Conservation (phyloP, 441 rosid species). For the Manihot esculenta region DNA sequence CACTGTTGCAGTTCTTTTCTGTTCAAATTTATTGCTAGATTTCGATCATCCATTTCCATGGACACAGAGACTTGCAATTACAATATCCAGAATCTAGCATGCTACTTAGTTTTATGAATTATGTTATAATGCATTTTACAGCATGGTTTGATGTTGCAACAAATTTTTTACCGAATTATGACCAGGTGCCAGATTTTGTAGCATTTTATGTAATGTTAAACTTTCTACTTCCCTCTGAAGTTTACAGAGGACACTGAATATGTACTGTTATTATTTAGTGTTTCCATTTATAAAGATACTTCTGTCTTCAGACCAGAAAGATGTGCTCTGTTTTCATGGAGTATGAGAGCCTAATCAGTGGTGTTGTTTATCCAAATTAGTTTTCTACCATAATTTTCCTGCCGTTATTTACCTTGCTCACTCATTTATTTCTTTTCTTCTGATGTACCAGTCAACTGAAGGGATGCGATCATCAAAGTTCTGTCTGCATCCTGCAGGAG, state of each 20-base stretch:
- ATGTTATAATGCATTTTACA: not conserved
- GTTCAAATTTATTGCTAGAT: not conserved
- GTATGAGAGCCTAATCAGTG: not conserved
- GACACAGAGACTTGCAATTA: not conserved
- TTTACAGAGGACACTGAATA: not conserved
- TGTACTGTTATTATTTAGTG: no score
- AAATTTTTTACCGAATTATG: not conserved
- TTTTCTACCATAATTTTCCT: not conserved
- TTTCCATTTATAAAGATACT: not conserved
- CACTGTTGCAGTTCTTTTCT: not conserved
- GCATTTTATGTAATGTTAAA: not conserved
- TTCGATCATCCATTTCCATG: not conserved
- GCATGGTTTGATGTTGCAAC: not conserved
- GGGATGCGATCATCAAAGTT: constrained; percentile 94
- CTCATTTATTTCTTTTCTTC: constrained; percentile 22
- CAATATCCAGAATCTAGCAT: no score
- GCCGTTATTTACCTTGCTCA: not conserved
- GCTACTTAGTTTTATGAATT: no score
- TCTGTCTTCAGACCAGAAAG: not conserved
- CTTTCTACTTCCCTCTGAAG: not conserved
- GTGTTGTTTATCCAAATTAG: not conserved
- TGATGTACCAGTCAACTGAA: constrained; percentile 57
- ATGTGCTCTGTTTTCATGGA: not conserved
- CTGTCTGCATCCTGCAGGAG: constrained; percentile 94
- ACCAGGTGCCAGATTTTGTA: not conserved